Percentiles rank a stretch among this genome's conserved stretches.
Evolutionary conservation across 2,329 filamentous ascomycete genomes (phyloP).

Genomic region (Phoma sp.): DNA sequence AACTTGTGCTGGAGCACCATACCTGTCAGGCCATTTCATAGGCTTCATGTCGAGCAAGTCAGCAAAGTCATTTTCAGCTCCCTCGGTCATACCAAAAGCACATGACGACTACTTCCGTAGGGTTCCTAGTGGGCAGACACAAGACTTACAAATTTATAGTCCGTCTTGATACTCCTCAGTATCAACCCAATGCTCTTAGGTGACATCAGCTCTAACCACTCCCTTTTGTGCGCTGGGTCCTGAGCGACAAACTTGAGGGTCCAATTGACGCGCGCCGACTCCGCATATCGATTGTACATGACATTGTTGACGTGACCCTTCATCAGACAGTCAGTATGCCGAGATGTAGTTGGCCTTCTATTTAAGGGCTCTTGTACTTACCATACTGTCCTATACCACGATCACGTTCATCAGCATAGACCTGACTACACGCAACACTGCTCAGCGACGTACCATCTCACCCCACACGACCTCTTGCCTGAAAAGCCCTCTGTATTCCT

Average conservation of each 20-base stretch:
- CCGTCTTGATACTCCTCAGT: conserved; percentile 76
- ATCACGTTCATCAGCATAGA: conserved; percentile 9
- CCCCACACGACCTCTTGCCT: conserved; percentile 78
- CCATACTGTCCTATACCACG: conserved; percentile 58
- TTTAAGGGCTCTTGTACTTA: conserved; percentile 33
- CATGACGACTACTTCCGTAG: conserved; percentile 2
- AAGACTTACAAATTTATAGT: conserved; percentile 82
- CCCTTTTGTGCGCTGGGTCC: conserved; percentile 64
- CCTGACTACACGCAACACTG: not conserved
- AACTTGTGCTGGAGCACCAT: not conserved
- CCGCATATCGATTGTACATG: conserved; percentile 81
- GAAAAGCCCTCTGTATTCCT: conserved; percentile 66
- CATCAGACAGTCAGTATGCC: not conserved
- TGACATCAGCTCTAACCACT: conserved; percentile 74
- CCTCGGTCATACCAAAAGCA: conserved; percentile 5
- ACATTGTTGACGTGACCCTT: conserved; percentile 85
- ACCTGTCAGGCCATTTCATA: conserved; percentile 77
- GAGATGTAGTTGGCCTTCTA: conserved; percentile 22
- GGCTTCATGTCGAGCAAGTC: conserved; percentile 53
- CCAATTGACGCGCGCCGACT: conserved; percentile 82
- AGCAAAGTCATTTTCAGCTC: conserved; percentile 6
- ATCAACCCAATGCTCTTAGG: conserved; percentile 74
- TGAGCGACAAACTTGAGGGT: conserved; percentile 69
- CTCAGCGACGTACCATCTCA: conserved; percentile 70
- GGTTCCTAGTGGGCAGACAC: conserved; percentile 3